Evolutionary conservation across 2,329 filamentous ascomycete genomes (phyloP).

Genomic region (Bipolaris sorokiniana): DNA sequence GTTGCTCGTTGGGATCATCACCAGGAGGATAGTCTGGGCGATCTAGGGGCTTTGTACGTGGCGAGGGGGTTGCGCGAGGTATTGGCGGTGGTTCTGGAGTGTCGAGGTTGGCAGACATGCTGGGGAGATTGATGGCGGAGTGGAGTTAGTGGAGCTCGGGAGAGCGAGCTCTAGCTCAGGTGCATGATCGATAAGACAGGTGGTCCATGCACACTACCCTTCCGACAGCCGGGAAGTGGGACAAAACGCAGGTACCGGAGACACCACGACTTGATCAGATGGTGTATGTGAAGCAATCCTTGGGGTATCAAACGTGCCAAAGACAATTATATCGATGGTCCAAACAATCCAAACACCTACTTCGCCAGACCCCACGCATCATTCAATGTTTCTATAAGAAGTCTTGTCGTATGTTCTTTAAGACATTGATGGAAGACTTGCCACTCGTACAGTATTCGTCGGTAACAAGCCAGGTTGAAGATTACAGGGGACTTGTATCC

Average conservation of each 20-base stretch:
- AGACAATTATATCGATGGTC: conserved; percentile 19
- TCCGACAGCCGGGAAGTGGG: conserved; percentile 10
- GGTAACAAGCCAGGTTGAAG: not conserved
- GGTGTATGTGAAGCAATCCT: conserved; percentile 6
- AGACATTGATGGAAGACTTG: not conserved
- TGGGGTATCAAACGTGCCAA: conserved; percentile 35
- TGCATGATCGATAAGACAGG: conserved; percentile 29
- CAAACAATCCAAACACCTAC: conserved; percentile 1
- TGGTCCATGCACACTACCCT: conserved; percentile 31
- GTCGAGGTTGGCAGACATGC: conserved; percentile 39
- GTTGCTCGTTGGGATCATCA: conserved; percentile 26
- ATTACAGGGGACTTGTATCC: conserved; percentile 27
- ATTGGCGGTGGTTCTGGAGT: conserved; percentile 25
- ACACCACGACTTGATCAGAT: not conserved
- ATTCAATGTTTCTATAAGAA: not conserved
- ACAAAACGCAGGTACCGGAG: not conserved
- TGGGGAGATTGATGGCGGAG: conserved; percentile 23
- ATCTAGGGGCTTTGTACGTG: conserved; percentile 32
- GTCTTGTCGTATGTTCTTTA: conserved; percentile 1
- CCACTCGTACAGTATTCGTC: not conserved
- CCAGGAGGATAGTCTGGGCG: conserved; percentile 35
- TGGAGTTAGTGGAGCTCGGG: conserved; percentile 33
- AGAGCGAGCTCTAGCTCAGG: conserved; percentile 22
- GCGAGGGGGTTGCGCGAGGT: conserved; percentile 28
- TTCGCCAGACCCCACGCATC: not conserved